Evolutionary conservation across 2,329 filamentous ascomycete species (phyloP).

Genomic region (Penicillium sp.): DNA sequence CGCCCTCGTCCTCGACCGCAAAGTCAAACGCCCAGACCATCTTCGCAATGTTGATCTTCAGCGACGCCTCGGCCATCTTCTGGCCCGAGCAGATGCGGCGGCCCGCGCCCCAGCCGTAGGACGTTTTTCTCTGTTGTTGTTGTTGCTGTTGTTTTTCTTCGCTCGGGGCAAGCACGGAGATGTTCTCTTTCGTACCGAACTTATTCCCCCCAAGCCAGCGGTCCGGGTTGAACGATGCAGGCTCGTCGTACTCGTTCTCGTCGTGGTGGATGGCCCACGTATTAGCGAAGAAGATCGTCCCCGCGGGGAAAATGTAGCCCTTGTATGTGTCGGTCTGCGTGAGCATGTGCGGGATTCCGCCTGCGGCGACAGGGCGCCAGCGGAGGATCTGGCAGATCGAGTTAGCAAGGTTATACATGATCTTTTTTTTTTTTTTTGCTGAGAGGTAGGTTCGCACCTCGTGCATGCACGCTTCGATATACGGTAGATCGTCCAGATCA

Average conservation of each 20-base stretch:
- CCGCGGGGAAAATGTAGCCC: constrained; percentile 1
- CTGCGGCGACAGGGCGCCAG: constrained; percentile 13
- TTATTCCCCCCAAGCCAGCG: constrained; percentile 4
- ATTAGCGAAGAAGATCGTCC: constrained; percentile 6
- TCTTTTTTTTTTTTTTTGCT: no score
- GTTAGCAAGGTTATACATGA: not conserved
- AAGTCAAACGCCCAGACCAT: constrained; percentile 9
- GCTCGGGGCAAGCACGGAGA: no score
- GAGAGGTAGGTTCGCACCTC: not conserved
- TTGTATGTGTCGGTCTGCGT: constrained; percentile 10
- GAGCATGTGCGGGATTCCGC: constrained; percentile 13
- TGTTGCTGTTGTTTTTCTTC: not conserved
- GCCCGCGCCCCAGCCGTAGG: constrained; percentile 12
- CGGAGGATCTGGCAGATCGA: not conserved
- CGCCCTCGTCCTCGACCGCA: not conserved
- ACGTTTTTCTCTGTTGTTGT: not conserved
- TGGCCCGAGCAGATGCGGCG: constrained; percentile 10
- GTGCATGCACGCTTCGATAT: constrained; percentile 14
- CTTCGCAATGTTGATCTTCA: constrained; percentile 11
- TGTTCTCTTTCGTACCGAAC: constrained; percentile 1
- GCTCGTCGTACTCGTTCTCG: constrained; percentile 1
- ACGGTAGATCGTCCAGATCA: not conserved
- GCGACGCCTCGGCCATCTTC: constrained; percentile 11
- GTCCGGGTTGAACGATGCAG: not conserved
- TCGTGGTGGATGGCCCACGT: constrained; percentile 11